Percentiles rank a stretch among this genome's conserved stretches.
These are phyloP conservation scores for Stemphylium beticola DNA, from an alignment of 2,329 filamentous ascomycete species.

Conservation along the genomic window DNA sequence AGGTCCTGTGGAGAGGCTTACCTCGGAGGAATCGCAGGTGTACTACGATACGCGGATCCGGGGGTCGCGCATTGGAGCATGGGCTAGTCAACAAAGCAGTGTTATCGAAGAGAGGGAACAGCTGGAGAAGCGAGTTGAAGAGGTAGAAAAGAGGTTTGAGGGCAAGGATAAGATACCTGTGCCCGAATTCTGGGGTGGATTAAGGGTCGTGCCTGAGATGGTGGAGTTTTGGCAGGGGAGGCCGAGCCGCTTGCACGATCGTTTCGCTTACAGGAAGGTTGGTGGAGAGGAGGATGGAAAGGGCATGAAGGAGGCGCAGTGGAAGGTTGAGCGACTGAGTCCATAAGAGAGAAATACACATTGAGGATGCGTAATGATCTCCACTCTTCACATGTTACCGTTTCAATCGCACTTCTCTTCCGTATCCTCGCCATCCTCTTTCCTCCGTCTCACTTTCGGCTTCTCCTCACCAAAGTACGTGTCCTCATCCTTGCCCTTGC, in stretches of 20 bases:
- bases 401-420: background rate
- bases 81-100: slow-evolving; percentile 88
- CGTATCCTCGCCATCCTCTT: background rate
- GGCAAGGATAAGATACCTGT: slow-evolving; percentile 82
- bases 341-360: slow-evolving; percentile 56
- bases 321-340: slow-evolving; percentile 76
- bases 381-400: background rate
- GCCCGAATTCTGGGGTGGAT: slow-evolving; percentile 91
- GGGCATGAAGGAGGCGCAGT: slow-evolving; percentile 43
- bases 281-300: slow-evolving; percentile 36
- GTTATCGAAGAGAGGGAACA: slow-evolving; percentile 73
- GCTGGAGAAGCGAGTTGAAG: slow-evolving; percentile 77
- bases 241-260: slow-evolving; percentile 87
- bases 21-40: slow-evolving; percentile 71
- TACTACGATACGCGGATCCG: slow-evolving; percentile 73
- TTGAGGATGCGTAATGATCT: background rate
- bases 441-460: background rate
- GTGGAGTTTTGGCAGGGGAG: slow-evolving; percentile 98
- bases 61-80: slow-evolving; percentile 85
- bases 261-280: slow-evolving; percentile 80
- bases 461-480: background rate
- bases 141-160: slow-evolving; percentile 77
- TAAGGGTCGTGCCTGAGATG: slow-evolving; percentile 82
- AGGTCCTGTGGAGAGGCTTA: slow-evolving; percentile 72
- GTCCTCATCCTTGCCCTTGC: background rate